Conservation (phyloP, 805 yeast species). For the Saturnispora silvae region DNA sequence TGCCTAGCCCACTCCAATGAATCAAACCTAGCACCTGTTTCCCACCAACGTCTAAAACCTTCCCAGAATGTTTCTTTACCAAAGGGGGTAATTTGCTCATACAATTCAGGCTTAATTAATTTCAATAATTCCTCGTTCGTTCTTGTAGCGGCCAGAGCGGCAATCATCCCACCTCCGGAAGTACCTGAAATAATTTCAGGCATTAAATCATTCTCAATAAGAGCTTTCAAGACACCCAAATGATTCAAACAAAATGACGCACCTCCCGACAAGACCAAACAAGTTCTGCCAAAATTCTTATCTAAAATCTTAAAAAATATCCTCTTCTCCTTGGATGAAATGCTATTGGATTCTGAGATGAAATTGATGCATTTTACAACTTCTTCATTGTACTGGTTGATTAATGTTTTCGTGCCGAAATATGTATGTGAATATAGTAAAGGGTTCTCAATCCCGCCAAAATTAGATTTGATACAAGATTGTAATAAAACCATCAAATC, state of each 20-base stretch:
- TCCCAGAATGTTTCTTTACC: constrained; percentile 45
- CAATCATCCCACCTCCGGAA: constrained; percentile 72
- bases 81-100: constrained; percentile 58
- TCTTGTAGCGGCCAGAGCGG: constrained; percentile 60
- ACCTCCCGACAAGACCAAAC: constrained; percentile 68
- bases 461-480: constrained; percentile 59
- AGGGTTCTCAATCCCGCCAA: constrained; percentile 71
- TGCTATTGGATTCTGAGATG: constrained; percentile 29
- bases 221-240: constrained; percentile 64
- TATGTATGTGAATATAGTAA: constrained; percentile 62
- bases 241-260: constrained; percentile 72
- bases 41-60: constrained; percentile 57
- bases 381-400: constrained; percentile 43
- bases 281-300: constrained; percentile 61
- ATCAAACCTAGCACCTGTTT: constrained; percentile 73
- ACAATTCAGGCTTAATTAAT: constrained; percentile 49
- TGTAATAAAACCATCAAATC: constrained; percentile 48
- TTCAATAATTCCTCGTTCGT: constrained; percentile 54
- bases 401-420: constrained; percentile 59
- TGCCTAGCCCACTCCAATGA: constrained; percentile 65
- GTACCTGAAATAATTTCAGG: constrained; percentile 70
- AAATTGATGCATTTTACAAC: constrained; percentile 38
- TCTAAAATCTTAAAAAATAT: constrained; percentile 45
- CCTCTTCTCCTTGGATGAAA: constrained; percentile 34
- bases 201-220: constrained; percentile 53